A percentile compares a stretch with the other conserved stretches of the same genome.
Conservation (phyloP, 768 basidiomycete genomes). For the Trametes maxima region DNA sequence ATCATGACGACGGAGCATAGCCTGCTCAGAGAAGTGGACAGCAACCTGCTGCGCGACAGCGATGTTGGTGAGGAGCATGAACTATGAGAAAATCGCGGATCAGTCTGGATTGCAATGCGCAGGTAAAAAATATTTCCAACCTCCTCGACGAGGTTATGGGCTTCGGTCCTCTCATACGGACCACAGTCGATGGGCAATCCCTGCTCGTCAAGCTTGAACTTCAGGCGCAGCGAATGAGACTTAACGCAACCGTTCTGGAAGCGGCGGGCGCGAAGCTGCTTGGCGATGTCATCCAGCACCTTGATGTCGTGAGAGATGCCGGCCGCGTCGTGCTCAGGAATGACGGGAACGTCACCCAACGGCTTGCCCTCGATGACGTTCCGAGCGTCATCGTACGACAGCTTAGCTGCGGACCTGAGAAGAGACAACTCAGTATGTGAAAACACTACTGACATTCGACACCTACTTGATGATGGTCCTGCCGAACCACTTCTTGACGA, state of each 20-base stretch:
- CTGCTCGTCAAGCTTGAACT: slow-evolving; percentile 77
- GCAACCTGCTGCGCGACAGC: slow-evolving; percentile 92
- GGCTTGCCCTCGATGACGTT: slow-evolving; percentile 74
- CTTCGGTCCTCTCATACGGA: slow-evolving; percentile 64
- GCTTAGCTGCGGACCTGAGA: slow-evolving; percentile 78
- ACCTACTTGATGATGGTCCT: slow-evolving; percentile 87
- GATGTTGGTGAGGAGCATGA: slow-evolving; percentile 92
- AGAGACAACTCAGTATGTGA: background rate
- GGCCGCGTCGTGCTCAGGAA: slow-evolving; percentile 56
- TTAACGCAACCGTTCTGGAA: slow-evolving; percentile 80
- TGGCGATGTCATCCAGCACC: slow-evolving; percentile 65
- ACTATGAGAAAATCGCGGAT: slow-evolving; percentile 46
- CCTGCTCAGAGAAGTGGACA: slow-evolving; percentile 93
- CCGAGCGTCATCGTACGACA: slow-evolving; percentile 84
- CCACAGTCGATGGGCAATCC: slow-evolving; percentile 82
- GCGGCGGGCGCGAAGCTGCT: slow-evolving; percentile 70
- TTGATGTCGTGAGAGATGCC: slow-evolving; percentile 80
- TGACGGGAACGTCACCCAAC: slow-evolving; percentile 54
- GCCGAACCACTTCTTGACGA: slow-evolving; percentile 90
- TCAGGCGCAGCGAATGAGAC: slow-evolving; percentile 67
- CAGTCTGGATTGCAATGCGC: background rate
- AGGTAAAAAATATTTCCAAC: slow-evolving; percentile 40
- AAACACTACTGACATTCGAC: background rate
- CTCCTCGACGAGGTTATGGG: slow-evolving; percentile 88
- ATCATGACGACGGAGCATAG: slow-evolving; percentile 94